Evolutionary conservation across 306 rosid species (phyloP), one percentile per base, ranked within the genome.

Genomic region (Prinsepia uniflora): DNA sequence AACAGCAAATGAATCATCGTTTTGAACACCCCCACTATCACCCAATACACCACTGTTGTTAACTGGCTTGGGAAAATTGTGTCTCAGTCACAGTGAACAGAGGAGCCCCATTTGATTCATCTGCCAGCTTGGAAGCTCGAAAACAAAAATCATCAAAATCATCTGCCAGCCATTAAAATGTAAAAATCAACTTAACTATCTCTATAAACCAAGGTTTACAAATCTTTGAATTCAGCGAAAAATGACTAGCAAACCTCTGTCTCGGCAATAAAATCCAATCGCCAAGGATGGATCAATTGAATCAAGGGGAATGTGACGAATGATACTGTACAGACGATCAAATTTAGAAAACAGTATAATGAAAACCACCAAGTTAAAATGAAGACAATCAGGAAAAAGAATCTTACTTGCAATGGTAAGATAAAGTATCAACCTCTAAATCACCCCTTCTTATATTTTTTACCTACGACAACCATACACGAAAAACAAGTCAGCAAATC

Each of bases 231-330:
- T 75, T 65, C 68, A 68, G 62, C 30, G 19, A 44, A 57, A 44
- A 77, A 81, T 57, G 74, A 66, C 18, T 68, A 43, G 64, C 78
- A 71, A 54, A 92, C 98, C 96, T 91, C 85, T 91, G 78, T 87
- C 88, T 30, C 91, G 95, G 76, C 99, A 94, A 82, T 90, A 94
- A 84, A 94, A 94, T 69, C 99, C 99, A 75, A 94, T 86, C 52
- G 99, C 99, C 75, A 94, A 75, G 64, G 99, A 94, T 67, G 99
- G 90, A 81, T 94, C 99, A 49, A 94, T 86, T 15, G 89, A 78
- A 64, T 91, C 96, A 43, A 94, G 79, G 40, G 90, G 86, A 5
- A 90, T 86, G 81, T 89, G 92, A 57, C 92, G 85, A 65, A 82
- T 42, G 64, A 86, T 67, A 69, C 98, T 92, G 86, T 30, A 30